phyloP scores from a whole-genome alignment of 345 rosid species.

The Arabis alpina region DNA sequence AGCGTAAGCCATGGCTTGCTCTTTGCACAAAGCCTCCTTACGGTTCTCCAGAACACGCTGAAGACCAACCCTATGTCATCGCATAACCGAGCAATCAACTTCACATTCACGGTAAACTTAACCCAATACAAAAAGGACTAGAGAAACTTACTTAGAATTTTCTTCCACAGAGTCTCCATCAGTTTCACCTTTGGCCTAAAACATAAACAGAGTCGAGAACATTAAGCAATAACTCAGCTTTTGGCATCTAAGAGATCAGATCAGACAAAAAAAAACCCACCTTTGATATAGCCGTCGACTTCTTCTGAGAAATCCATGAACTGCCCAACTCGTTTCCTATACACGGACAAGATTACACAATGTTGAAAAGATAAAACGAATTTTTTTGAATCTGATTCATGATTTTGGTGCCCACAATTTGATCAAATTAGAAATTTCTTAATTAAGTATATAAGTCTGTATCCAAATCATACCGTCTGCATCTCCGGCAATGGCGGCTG shows the following conservation, averaged over 20 bases:
- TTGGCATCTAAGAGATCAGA: not conserved
- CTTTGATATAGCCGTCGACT: constrained; percentile 56
- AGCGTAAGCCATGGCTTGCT: constrained; percentile 99
- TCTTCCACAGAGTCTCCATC: constrained; percentile 63
- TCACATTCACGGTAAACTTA: constrained; percentile 14
- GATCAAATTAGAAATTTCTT: not conserved
- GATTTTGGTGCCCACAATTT: not conserved
- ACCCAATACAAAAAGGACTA: not conserved
- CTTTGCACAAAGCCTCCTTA: constrained; percentile 79
- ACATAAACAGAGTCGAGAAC: constrained; percentile 25
- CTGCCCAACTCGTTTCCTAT: constrained; percentile 50
- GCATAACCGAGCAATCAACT: constrained; percentile 35
- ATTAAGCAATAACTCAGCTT: constrained; percentile 6
- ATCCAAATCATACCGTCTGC: constrained; percentile 53
- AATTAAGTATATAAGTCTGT: not conserved
- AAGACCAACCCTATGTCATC: constrained; percentile 74
- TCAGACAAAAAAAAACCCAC: constrained; percentile 37
- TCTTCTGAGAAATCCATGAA: constrained; percentile 54
- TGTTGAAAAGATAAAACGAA: not conserved
- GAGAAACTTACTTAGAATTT: constrained; percentile 70
- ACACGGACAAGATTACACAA: constrained; percentile 1
- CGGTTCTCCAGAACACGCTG: constrained; percentile 85
- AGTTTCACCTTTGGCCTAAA: constrained; percentile 51
- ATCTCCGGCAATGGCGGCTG: constrained; percentile 55
- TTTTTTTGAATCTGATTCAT: constrained; percentile 1